A percentile compares a stretch with the other conserved stretches of the same genome.
Conservation (phyloP, 2,329 filamentous ascomycete species). For the Penicillium sp. region DNA sequence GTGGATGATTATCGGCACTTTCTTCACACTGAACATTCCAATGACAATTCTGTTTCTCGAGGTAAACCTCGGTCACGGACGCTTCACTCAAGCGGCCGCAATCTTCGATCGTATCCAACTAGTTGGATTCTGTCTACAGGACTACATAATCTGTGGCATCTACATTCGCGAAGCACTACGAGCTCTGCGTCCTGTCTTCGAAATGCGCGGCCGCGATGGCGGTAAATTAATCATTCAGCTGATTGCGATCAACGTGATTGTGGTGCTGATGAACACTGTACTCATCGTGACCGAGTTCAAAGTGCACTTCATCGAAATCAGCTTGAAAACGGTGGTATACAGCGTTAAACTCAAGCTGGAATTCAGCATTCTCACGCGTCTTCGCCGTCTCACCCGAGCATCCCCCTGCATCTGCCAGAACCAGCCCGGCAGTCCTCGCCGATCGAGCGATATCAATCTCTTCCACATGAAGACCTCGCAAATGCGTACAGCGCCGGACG, state of each 20-base stretch:
- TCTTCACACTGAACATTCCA: slow-evolving; percentile 39
- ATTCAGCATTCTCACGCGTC: slow-evolving; percentile 41
- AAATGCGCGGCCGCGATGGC: slow-evolving; percentile 36
- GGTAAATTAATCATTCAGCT: slow-evolving; percentile 44
- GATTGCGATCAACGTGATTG: slow-evolving; percentile 43
- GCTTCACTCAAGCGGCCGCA: neutral
- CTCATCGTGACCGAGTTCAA: slow-evolving; percentile 36
- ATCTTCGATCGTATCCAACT: slow-evolving; percentile 52
- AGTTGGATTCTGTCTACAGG: slow-evolving; percentile 51
- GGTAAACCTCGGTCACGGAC: slow-evolving; percentile 17
- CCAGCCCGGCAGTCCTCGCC: neutral
- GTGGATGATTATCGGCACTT: slow-evolving; percentile 43
- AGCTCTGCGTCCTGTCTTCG: slow-evolving; percentile 38
- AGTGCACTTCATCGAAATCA: slow-evolving; percentile 36
- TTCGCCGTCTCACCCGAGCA: slow-evolving; percentile 30
- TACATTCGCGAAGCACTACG: slow-evolving; percentile 52
- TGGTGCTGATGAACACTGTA: slow-evolving; percentile 39
- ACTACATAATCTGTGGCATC: slow-evolving; percentile 49
- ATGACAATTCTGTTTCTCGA: slow-evolving; percentile 39
- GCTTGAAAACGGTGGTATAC: slow-evolving; percentile 40
- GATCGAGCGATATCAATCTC: slow-evolving; percentile 15
- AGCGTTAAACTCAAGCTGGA: slow-evolving; percentile 48
- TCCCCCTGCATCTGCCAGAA: slow-evolving; percentile 12
- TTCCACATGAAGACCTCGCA: slow-evolving; percentile 7
- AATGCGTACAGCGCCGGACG: neutral